Evolutionary conservation across 148 eudicot species (phyloP).

Genomic region (Rhododendron henanense): DNA sequence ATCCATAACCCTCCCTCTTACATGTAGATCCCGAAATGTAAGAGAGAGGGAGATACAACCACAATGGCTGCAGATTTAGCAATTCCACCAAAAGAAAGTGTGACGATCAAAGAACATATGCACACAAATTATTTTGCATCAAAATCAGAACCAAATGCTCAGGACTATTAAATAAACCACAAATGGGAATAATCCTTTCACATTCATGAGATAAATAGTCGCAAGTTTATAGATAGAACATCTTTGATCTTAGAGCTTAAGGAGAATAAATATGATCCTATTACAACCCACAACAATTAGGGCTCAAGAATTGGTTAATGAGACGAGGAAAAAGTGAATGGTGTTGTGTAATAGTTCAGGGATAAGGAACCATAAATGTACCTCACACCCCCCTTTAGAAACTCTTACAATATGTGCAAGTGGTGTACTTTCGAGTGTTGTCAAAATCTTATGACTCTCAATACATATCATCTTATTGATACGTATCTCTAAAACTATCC

Average conservation of each 20-base stretch:
- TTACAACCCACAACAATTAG: neutral
- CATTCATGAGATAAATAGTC: neutral
- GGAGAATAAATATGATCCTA: neutral
- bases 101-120: neutral
- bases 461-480: neutral
- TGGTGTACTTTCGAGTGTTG: neutral
- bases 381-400: neutral
- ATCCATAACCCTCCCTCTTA: neutral
- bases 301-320: neutral
- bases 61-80: constrained; percentile 7
- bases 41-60: neutral
- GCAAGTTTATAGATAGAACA: neutral
- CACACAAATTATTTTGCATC: neutral
- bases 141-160: neutral
- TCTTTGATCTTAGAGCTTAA: neutral
- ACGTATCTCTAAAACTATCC: neutral
- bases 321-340: neutral
- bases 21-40: neutral
- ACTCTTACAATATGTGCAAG: neutral
- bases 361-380: neutral
- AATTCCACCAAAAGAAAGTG: neutral
- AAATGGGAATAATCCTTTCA: neutral
- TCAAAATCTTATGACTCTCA: neutral
- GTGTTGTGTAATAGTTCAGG: neutral
- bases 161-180: neutral